Conservation (phyloP, 192 early-diverging fungal species). For the Dimargaris verticillata region DNA sequence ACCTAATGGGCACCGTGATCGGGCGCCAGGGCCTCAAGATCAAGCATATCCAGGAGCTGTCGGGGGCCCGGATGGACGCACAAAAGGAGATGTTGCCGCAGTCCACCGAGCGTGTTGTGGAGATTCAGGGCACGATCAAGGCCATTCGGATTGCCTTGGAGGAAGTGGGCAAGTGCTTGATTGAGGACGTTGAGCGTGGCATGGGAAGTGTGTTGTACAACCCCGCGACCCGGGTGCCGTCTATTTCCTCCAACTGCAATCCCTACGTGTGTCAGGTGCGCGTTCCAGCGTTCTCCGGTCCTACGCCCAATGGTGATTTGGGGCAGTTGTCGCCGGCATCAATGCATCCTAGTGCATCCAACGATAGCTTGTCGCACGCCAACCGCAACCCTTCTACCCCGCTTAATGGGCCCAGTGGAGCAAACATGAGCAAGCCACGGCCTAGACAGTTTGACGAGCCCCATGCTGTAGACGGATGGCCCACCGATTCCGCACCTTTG, state of each 20-base stretch:
- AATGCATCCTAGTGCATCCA: not conserved
- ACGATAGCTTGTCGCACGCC: not conserved
- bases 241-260: constrained; percentile 27
- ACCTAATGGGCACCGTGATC: constrained; percentile 82
- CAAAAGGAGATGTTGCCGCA: constrained; percentile 85
- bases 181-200: constrained; percentile 71
- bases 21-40: constrained; percentile 87
- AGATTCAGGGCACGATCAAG: constrained; percentile 69
- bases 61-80: constrained; percentile 71
- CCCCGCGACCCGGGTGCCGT: constrained; percentile 39
- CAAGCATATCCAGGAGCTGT: constrained; percentile 86
- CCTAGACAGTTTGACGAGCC: not conserved
- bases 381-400: not conserved
- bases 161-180: constrained; percentile 71
- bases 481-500: too few species aligned
- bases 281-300: too few species aligned
- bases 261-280: constrained; percentile 31
- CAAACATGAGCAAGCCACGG: not conserved
- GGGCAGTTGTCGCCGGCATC: not conserved
- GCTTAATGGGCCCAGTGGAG: not conserved
- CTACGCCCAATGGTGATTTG: not conserved
- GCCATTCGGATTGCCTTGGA: constrained; percentile 68
- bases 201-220: constrained; percentile 74
- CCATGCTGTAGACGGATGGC: too few species aligned
- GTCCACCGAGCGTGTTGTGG: constrained; percentile 83